Percentiles rank a stretch among this genome's conserved stretches.
Conservation (phyloP, 73 alveolate genomes). For the Effrenium voratum region DNA sequence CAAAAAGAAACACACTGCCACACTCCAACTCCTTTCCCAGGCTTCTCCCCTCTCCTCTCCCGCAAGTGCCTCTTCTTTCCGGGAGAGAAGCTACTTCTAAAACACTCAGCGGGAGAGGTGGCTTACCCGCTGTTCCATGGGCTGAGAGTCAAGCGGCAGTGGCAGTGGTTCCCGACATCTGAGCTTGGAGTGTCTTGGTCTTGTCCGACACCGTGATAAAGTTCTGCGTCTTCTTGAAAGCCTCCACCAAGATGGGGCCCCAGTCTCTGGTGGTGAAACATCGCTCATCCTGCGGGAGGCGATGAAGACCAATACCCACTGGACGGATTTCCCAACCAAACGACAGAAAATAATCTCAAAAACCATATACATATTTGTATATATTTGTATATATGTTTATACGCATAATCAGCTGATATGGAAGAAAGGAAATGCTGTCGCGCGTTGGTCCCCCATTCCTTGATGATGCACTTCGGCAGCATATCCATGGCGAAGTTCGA, state of each 20-base stretch:
- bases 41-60: neutral
- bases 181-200: slow-evolving; percentile 61
- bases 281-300: slow-evolving; percentile 26
- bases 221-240: slow-evolving; percentile 93
- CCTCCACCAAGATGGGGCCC: slow-evolving; percentile 91
- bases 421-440: too few species aligned
- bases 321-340: too few species aligned
- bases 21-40: neutral
- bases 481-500: slow-evolving; percentile 94
- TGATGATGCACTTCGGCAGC: slow-evolving; percentile 92
- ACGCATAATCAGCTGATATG: too few species aligned
- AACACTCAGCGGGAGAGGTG: too few species aligned
- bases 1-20: too few species aligned
- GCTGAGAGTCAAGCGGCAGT: too few species aligned
- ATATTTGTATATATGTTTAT: too few species aligned
- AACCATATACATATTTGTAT: too few species aligned
- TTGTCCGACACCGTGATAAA: slow-evolving; percentile 67
- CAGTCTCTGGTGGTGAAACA: slow-evolving; percentile 70
- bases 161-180: slow-evolving; percentile 93
- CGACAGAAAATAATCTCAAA: too few species aligned
- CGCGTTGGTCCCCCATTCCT: slow-evolving; percentile 25
- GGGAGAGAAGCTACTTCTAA: too few species aligned
- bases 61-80: too few species aligned
- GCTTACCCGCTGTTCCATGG: too few species aligned
- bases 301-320: neutral